Evolutionary conservation across 306 rosid species (phyloP).

Genomic region (Cucurbita maxima): DNA sequence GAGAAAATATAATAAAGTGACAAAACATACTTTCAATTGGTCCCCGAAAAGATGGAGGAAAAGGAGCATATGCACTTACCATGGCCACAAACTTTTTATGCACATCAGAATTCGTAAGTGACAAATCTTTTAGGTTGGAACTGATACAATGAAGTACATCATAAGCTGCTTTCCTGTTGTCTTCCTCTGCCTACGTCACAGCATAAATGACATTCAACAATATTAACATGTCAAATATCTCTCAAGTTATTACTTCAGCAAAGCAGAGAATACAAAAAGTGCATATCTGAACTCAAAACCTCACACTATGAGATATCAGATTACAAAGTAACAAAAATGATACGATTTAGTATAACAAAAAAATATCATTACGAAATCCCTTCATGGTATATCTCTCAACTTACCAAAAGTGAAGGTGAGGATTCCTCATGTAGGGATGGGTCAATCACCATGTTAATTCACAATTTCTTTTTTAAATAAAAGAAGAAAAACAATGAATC

Average conservation of each 20-base stretch:
- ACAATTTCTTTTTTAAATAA: not conserved
- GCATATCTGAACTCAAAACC: not conserved
- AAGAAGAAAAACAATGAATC: not conserved
- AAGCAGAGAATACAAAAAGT: not conserved
- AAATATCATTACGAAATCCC: not conserved
- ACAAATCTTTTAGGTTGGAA: constrained; percentile 41
- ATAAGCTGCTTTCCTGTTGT: constrained; percentile 65
- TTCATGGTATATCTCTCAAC: not conserved
- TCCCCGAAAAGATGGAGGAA: not conserved
- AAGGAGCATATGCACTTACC: constrained; percentile 32
- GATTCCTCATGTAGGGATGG: not conserved
- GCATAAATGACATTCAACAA: not conserved
- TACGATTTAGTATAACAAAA: not conserved
- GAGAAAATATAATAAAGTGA: not conserved
- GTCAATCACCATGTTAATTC: not conserved
- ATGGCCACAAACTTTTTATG: constrained; percentile 62
- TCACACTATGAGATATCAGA: not conserved
- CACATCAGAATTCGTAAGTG: constrained; percentile 26
- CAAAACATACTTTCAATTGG: not conserved
- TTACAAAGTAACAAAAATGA: not conserved
- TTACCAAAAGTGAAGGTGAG: not conserved
- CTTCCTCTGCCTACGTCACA: constrained; percentile 50
- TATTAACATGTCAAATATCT: not conserved
- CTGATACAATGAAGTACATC: constrained; percentile 52
- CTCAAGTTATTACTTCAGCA: not conserved